Evolutionary conservation across 2,329 filamentous ascomycete genomes (phyloP).

Genomic region (Coniosporium tulheliwenetii): DNA sequence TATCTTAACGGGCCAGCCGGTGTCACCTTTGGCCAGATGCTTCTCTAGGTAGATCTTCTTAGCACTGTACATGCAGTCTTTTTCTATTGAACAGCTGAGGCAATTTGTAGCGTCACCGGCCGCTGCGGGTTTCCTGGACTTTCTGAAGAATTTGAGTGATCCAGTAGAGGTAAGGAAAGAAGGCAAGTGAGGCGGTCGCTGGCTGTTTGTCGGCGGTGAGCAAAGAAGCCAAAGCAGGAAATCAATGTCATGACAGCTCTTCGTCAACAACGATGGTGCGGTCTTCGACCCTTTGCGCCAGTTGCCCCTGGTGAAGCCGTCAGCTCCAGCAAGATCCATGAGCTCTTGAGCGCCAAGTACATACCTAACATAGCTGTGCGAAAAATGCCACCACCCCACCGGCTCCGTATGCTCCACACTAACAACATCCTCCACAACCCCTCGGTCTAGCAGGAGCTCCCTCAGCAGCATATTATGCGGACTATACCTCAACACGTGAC

Average conservation of each 20-base stretch:
- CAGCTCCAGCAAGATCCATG: not conserved
- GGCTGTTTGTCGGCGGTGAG: conserved; percentile 40
- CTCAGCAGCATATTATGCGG: conserved; percentile 81
- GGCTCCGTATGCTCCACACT: conserved; percentile 88
- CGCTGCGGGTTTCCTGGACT: conserved; percentile 54
- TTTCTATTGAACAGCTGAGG: conserved; percentile 59
- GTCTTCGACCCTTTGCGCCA: conserved; percentile 69
- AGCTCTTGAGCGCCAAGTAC: conserved; percentile 1
- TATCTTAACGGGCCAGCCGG: conserved; percentile 70
- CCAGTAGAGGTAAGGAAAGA: conserved; percentile 62
- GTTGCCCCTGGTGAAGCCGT: conserved; percentile 46
- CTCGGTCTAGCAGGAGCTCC: conserved; percentile 58
- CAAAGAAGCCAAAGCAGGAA: conserved; percentile 82
- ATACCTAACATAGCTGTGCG: conserved; percentile 69
- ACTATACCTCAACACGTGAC: conserved; percentile 85
- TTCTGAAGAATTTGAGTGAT: conserved; percentile 62
- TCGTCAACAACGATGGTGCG: conserved; percentile 77
- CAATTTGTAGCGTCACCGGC: conserved; percentile 79
- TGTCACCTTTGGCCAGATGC: conserved; percentile 50
- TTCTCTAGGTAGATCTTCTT: conserved; percentile 65
- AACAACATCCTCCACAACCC: conserved; percentile 67
- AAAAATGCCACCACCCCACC: conserved; percentile 92
- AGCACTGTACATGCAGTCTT: conserved; percentile 70
- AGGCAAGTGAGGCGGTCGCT: conserved; percentile 51
- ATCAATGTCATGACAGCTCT: conserved; percentile 94